Evolutionary conservation across 441 rosid genomes (phyloP), one percentile per base, ranked within the genome.

Genomic region (Melianthus villosus): DNA sequence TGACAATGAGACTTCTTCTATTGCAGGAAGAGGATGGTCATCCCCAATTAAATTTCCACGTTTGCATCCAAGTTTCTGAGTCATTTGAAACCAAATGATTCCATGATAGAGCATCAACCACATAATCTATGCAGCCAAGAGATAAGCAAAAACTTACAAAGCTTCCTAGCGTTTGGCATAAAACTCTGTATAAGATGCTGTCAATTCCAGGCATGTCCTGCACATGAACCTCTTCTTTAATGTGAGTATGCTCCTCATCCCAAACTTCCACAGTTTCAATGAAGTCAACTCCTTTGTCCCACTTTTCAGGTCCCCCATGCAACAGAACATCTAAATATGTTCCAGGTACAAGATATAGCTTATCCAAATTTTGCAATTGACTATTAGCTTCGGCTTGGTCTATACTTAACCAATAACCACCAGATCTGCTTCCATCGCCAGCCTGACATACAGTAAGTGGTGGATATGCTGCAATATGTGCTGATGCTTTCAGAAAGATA

Each of bases 291-390:
- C 55, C 72, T 41, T 63, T 63, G 34, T 43, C 83, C 97, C 97
- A 83, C 42, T 42, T 66, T 58, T 78, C 85, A 56, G 97, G 97
- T 51, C 97, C 97, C 56, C 95, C 97, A 37, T 59, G 51, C 56
- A 78, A 74, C 64, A 60, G 48, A 20, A 81, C 62, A 58, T 83
- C 92, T 41, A 81, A 50, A 50, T 75, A 66, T 31, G 97, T 71
- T 67, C 87, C 85, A 37, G 95, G 95, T 48, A 64, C 81, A 69
- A 89, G 97, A 68, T 67, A 65, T 48, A 87, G 34, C 59, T 57
- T 69, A 61, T 68, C 57, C 58, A 60, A 42, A 56, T 40, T 64
- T 52, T 71, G 76, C 34, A 62, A 44, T 22, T 65, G 65, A 52
- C 43, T 42, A 63, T 46, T 54, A 57, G 67, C 61, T 9, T n/a